Conservation (phyloP, 805 yeast genomes). For the Yarrowia porcina region DNA sequence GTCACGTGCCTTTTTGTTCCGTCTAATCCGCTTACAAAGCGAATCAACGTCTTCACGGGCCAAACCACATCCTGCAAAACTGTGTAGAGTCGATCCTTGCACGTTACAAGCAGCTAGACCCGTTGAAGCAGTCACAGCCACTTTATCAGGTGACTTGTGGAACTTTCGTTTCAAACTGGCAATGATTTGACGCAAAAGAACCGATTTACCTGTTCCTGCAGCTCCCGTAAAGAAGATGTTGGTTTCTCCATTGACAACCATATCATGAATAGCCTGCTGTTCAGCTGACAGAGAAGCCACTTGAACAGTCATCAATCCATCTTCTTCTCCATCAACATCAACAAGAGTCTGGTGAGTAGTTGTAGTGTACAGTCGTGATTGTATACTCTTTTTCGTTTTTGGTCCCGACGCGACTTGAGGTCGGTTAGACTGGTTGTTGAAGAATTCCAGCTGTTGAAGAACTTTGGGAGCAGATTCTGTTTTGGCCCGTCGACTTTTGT, state of each 20-base stretch:
- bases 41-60: slow-evolving; percentile 53
- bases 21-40: slow-evolving; percentile 49
- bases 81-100: slow-evolving; percentile 85
- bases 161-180: slow-evolving; percentile 46
- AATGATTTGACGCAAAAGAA: slow-evolving; percentile 70
- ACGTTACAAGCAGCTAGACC: slow-evolving; percentile 94
- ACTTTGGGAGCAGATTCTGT: neutral
- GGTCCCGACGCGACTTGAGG: neutral
- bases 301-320: slow-evolving; percentile 27
- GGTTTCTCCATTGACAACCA: slow-evolving; percentile 56
- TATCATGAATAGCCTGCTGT: slow-evolving; percentile 55
- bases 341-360: neutral
- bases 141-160: slow-evolving; percentile 44
- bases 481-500: neutral
- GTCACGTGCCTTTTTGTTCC: slow-evolving; percentile 43
- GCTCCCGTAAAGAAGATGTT: slow-evolving; percentile 93
- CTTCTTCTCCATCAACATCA: slow-evolving; percentile 12
- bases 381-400: neutral
- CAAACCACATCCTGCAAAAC: slow-evolving; percentile 81
- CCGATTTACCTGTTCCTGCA: slow-evolving; percentile 98
- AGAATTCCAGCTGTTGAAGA: slow-evolving; percentile 1
- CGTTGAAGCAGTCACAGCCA: slow-evolving; percentile 92
- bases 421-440: neutral
- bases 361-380: slow-evolving; percentile 1
- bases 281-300: slow-evolving; percentile 42